phyloP scores from a whole-genome alignment of 371 early-diverging fungal species.

The Actinomortierella wolfii region DNA sequence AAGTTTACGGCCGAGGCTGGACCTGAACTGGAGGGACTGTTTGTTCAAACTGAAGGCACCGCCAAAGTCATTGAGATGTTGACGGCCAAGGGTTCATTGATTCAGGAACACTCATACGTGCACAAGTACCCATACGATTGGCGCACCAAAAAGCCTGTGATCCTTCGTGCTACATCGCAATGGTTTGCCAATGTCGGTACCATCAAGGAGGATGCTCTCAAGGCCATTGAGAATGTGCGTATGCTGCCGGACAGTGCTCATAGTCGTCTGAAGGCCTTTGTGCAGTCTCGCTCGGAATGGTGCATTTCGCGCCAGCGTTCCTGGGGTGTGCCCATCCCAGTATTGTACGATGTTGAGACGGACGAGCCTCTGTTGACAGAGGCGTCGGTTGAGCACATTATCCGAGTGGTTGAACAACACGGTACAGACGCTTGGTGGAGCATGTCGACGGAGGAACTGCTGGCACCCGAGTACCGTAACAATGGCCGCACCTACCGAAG shows the following conservation, averaged over 20 bases:
- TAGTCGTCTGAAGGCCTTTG: conserved; percentile 63
- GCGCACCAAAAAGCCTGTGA: conserved; percentile 88
- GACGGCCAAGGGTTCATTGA: conserved; percentile 45
- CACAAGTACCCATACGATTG: conserved; percentile 92
- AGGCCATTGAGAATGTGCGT: conserved; percentile 56
- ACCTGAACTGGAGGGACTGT: conserved; percentile 61
- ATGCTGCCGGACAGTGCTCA: conserved; percentile 66
- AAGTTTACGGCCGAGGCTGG: conserved; percentile 77
- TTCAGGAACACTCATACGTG: conserved; percentile 87
- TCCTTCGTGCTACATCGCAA: conserved; percentile 77
- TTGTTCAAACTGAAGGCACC: conserved; percentile 69
- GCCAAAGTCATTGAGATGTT: conserved; percentile 64
- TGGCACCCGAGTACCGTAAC: conserved; percentile 69
- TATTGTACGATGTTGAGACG: conserved; percentile 70
- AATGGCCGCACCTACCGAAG: conserved; percentile 57
- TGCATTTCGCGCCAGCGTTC: conserved; percentile 89
- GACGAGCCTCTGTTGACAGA: conserved; percentile 70
- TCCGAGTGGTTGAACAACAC: conserved; percentile 58
- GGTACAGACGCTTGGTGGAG: conserved; percentile 87
- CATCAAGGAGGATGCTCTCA: conserved; percentile 62
- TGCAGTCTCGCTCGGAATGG: conserved; percentile 79
- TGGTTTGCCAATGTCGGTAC: conserved; percentile 84
- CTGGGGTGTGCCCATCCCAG: conserved; percentile 91
- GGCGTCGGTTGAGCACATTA: conserved; percentile 70
- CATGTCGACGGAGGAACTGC: conserved; percentile 67